Evolutionary conservation across 768 basidiomycete genomes (phyloP).

Genomic region (Candolleomyces eurysporus): DNA sequence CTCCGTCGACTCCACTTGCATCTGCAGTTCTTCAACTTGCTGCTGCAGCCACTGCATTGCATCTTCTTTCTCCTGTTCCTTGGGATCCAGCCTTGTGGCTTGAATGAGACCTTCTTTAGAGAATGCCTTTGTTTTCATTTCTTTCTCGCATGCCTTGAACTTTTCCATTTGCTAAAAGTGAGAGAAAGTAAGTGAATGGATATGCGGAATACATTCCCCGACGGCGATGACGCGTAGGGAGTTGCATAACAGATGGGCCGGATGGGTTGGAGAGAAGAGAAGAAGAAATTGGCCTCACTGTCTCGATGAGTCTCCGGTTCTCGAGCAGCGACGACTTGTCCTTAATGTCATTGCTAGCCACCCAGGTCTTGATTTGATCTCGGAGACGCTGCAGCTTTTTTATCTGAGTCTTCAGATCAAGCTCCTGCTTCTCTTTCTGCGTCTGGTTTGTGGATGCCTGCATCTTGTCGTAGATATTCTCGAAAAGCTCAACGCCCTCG

Average conservation of each 20-base stretch:
- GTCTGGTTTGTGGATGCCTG: constrained; percentile 88
- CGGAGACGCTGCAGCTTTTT: constrained; percentile 98
- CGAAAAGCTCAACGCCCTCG: constrained; percentile 94
- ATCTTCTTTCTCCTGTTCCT: constrained; percentile 95
- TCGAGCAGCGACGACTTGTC: constrained; percentile 93
- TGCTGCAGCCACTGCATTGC: constrained; percentile 82
- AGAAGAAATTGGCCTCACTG: constrained; percentile 53
- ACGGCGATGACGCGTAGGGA: background rate
- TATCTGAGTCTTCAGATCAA: constrained; percentile 79
- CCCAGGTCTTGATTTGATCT: constrained; percentile 99
- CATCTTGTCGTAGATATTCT: constrained; percentile 98
- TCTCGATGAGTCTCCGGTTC: constrained; percentile 94
- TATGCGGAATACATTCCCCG: background rate
- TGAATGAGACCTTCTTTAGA: constrained; percentile 97
- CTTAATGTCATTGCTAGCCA: constrained; percentile 97
- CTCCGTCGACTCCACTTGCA: constrained; percentile 92
- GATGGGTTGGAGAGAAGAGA: constrained; percentile 9
- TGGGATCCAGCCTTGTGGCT: constrained; percentile 92
- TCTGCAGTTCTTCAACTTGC: constrained; percentile 87
- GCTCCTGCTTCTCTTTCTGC: constrained; percentile 52
- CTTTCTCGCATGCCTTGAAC: constrained; percentile 99
- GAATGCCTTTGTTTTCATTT: constrained; percentile 99
- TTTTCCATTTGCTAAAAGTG: constrained; percentile 98
- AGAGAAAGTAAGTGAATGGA: constrained; percentile 11
- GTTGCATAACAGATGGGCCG: background rate